These are phyloP conservation scores for Akanthomyces muscarius DNA, from an alignment of 2,329 filamentous ascomycete species.

Conservation along the genomic window DNA sequence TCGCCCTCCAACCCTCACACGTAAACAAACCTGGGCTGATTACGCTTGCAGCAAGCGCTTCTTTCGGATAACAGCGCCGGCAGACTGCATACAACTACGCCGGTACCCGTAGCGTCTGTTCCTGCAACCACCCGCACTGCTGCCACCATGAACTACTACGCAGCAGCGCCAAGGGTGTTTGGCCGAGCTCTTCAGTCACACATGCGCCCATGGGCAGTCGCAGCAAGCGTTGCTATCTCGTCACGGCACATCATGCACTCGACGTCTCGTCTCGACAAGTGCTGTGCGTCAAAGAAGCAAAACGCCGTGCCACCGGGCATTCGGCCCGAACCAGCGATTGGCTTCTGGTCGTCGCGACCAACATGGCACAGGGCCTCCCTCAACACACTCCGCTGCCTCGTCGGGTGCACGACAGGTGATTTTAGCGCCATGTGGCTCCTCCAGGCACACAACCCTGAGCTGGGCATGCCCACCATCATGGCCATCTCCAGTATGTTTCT, in stretches of 20 bases:
- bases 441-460: conserved; percentile 42
- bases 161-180: neutral
- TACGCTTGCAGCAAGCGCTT: neutral
- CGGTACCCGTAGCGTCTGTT: neutral
- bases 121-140: neutral
- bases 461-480: conserved; percentile 49
- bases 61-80: neutral
- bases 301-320: neutral
- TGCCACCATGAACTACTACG: neutral
- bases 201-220: neutral
- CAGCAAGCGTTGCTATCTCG: neutral
- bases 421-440: conserved; percentile 54
- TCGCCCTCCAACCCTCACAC: neutral
- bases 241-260: neutral
- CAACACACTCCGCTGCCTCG: conserved; percentile 52
- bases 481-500: conserved; percentile 42
- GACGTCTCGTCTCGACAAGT: conserved; percentile 1
- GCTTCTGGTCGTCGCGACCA: conserved; percentile 10
- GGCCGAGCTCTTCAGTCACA: neutral
- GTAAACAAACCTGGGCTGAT: neutral
- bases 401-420: conserved; percentile 53
- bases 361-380: conserved; percentile 47
- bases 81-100: neutral
- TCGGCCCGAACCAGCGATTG: neutral
- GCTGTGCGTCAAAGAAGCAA: conserved; percentile 6